Percentiles rank a stretch among this genome's conserved stretches.
Conservation (phyloP, 495 filamentous ascomycete species). For the Neurospora terricola region DNA sequence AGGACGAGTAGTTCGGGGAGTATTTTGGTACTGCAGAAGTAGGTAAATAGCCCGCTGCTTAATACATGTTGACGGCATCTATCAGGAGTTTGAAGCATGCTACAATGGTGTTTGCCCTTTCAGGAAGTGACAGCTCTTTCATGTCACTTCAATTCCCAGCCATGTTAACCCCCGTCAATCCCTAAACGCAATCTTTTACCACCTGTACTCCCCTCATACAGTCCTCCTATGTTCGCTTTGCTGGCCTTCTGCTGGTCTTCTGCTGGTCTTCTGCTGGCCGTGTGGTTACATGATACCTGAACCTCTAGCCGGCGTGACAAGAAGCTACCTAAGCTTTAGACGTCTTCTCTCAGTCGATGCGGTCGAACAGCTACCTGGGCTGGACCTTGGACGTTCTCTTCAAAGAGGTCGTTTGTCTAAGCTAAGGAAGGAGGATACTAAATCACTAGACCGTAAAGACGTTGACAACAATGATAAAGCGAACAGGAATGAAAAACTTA, state of each 20-base stretch:
- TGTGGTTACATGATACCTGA: background rate
- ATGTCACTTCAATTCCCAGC: too few species aligned
- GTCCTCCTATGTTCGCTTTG: background rate
- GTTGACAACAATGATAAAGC: background rate
- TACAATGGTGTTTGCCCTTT: too few species aligned
- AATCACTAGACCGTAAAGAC: background rate
- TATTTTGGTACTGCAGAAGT: constrained; percentile 4
- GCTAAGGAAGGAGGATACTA: background rate
- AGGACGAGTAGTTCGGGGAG: constrained; percentile 4
- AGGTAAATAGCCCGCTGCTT: background rate
- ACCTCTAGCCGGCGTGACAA: background rate
- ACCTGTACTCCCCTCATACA: too few species aligned
- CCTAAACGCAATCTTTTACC: background rate
- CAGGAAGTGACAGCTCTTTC: too few species aligned
- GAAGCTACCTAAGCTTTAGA: background rate
- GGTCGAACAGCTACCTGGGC: background rate
- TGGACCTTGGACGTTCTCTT: background rate
- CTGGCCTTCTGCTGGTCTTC: background rate
- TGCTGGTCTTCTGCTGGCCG: background rate
- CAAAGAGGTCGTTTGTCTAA: background rate
- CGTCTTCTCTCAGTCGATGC: background rate
- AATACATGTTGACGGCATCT: background rate
- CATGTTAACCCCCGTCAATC: too few species aligned
- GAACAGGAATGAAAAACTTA: too few species aligned
- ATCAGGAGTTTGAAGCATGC: background rate